These are phyloP conservation scores for Podospora conica DNA, from an alignment of 495 filamentous ascomycete species.

Conservation along the genomic window DNA sequence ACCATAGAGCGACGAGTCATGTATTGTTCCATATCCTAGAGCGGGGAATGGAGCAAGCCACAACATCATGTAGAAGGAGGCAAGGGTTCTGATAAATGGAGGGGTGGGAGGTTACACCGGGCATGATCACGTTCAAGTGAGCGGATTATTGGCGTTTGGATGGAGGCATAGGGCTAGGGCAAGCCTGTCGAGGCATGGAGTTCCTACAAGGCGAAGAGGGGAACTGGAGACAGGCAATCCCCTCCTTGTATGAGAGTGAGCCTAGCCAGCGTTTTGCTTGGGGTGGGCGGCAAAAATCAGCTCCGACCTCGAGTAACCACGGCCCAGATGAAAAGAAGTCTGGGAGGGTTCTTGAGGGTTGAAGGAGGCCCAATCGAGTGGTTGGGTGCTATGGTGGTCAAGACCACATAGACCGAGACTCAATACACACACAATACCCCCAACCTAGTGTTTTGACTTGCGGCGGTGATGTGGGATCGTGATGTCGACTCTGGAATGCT, in stretches of 20 bases:
- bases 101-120: constrained; percentile 12
- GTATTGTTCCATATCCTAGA: constrained; percentile 28
- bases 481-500: background rate
- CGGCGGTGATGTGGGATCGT: too few species aligned
- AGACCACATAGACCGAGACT: constrained; percentile 9
- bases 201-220: constrained; percentile 12
- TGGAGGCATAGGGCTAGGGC: background rate
- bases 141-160: constrained; percentile 18
- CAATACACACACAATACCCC: constrained; percentile 6
- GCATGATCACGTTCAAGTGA: constrained; percentile 23
- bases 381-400: constrained; percentile 6
- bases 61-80: constrained; percentile 28
- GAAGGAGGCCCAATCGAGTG: constrained; percentile 14
- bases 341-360: constrained; percentile 1
- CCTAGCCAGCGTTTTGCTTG: background rate
- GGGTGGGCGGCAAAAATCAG: background rate
- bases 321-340: constrained; percentile 1
- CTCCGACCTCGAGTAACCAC: background rate
- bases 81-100: constrained; percentile 15
- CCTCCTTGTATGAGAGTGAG: background rate
- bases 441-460: background rate
- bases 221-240: background rate
- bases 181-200: constrained; percentile 10
- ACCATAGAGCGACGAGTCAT: constrained; percentile 27
- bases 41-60: constrained; percentile 20